phyloP scores from a whole-genome alignment of 371 early-diverging fungal species.

The Lichtheimia ornata region DNA sequence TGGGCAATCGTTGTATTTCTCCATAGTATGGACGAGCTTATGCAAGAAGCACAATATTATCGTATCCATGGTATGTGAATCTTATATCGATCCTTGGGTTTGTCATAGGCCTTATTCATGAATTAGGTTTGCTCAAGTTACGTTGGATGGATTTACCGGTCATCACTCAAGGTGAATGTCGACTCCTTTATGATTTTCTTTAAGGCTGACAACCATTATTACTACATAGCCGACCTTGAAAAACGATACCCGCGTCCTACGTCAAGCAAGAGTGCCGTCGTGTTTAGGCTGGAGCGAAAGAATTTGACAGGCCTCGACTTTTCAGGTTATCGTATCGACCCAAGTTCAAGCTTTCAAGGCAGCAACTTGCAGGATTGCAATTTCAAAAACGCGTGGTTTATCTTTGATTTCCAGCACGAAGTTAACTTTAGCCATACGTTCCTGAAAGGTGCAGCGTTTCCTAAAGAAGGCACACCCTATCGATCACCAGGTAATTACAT shows the following conservation, averaged over 20 bases:
- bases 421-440: constrained; percentile 29
- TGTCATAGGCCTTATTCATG: not conserved
- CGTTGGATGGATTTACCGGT: constrained; percentile 30
- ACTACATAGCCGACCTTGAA: constrained; percentile 22
- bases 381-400: constrained; percentile 31
- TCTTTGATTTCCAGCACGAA: constrained; percentile 35
- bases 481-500: constrained; percentile 22
- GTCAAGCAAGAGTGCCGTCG: constrained; percentile 2
- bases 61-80: constrained; percentile 24
- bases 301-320: constrained; percentile 35
- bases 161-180: constrained; percentile 33
- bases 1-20: too few relatives aligned
- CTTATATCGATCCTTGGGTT: not conserved
- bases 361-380: constrained; percentile 35
- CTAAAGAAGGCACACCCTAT: constrained; percentile 22
- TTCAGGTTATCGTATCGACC: constrained; percentile 35
- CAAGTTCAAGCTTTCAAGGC: constrained; percentile 30
- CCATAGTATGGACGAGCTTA: constrained; percentile 43
- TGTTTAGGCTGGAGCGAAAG: constrained; percentile 24
- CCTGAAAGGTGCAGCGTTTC: constrained; percentile 27
- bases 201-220: not conserved
- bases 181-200: not conserved
- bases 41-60: constrained; percentile 45
- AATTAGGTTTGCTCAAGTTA: constrained; percentile 29
- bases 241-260: constrained; percentile 24